Base-by-base conservation (phyloP, 2,329 filamentous ascomycete genomes). In the Fusarium concolor region DNA sequence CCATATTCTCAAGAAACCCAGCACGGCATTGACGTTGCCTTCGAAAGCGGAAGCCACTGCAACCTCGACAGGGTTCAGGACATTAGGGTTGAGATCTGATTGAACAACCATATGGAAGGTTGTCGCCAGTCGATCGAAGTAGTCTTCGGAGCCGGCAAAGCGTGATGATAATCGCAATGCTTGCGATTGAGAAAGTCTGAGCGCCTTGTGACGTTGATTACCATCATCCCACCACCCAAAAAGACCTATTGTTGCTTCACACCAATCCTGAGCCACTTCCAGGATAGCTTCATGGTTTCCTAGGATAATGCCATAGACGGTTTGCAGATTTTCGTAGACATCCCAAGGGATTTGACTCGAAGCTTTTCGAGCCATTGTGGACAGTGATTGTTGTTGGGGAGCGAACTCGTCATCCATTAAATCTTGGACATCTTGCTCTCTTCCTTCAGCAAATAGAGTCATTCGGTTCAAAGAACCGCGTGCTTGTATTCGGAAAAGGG, bases 151-250 rank as follows among this genome's bases (percentile, higher is more conserved):
- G n/a, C 85, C 84, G 20, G 85, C 82, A 14, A 84, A 78, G 60
- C 86, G 82, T 17, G 75, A 62, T 5, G 74, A 75, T 18, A 81
- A 75, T 38, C 67, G 71, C 37, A 84, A 64, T 31, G 74, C 73
- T 65, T 80, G 78, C n/a, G 80, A 77, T 29, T 80, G 79, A 14
- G 82, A 80, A 35, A 81, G 72, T 58, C 78, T 76, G 20, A 79
- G 75, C 47, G 75, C 79, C 71, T 80, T 82, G 61, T 78, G 79
- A 49, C 78, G 83, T 67, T 76, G 77, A 62, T 89, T 87, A n/a
- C 87, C 87, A 63, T 96, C 93, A 75, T 97, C 91, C 94, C 94
- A 97, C 95, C 95, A 98, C 8, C 92, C 90, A 31, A 94, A 90
- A 49, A 98, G 82, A 3, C 90, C 92, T 62, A 97, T 81, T 0